Evolutionary conservation across 495 filamentous ascomycete species (phyloP), one percentile per base, ranked within the genome.

Genomic region (Darksidea phi): DNA sequence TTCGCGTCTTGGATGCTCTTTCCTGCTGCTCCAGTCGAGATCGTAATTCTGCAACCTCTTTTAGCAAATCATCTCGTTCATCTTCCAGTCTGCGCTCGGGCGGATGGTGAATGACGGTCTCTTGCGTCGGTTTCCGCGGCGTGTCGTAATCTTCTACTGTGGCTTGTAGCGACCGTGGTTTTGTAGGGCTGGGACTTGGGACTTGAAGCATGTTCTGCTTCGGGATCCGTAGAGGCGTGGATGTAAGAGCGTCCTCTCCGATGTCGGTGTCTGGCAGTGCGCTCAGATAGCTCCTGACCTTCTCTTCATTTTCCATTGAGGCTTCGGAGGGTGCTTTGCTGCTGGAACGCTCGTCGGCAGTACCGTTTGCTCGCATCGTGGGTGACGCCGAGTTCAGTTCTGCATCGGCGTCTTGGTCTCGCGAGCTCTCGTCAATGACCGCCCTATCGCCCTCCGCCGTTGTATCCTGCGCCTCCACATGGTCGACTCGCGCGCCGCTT

Each of bases 241-340:
- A 64, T 1, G 46, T 55, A n/a, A 54, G 15, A 6, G 55, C 56
- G 15, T 61, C 61, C 17, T 10, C 28, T 10, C 24, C 24, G 23
- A 64, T 17, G 24, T 63, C 60, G 3, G 55, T 61, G 23, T 68
- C 66, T 6, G 60, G 61, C 7, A 64, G 48, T 21, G 66, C 66
- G 57, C 49, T 52, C 36, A 68, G 37, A 49, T 68, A 68, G 26
- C 55, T 61, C 57, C 60, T 60, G 25, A 64, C 66, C 46, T 68
- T 68, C 53, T 68, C 66, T 15, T 68, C 56, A 41, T 68, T 61
- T 51, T 68, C 66, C 55, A 68, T 68, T 2, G 66, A 64, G 4
- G 32, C 21, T 23, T 59, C 59, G 2, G 47, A 57, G 6, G 43
- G 13, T 6, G 43, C 64, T 42, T 43, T 54, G 17, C 36, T 24